Base-by-base conservation (phyloP, 768 basidiomycete genomes). In the Lactifluus piperatus region DNA sequence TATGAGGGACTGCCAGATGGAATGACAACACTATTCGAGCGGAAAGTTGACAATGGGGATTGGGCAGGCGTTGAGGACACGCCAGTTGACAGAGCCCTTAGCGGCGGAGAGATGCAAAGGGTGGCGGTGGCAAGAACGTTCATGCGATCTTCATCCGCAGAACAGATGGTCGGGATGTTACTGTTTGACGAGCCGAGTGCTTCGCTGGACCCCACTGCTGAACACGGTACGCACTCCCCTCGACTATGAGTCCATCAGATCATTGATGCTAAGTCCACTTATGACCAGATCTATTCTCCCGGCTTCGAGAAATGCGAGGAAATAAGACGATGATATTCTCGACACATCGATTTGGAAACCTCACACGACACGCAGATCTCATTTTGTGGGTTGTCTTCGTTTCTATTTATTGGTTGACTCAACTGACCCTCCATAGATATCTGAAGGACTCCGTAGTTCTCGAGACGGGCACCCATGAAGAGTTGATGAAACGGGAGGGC, bases 321-420 rank as follows among this genome's bases (percentile, higher is more conserved):
- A n/a, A n/a, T n/a, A n/a, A n/a, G n/a, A n/a, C n/a, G n/a, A n/a
- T n/a, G n/a, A n/a, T 90, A 27, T 89, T 89, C 68, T 89, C 87
- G 1, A 85, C 85, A 0, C 89, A 86, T 70, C 75, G 84, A 0
- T 79, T 76, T 65, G 87, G 86, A 10, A 86, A 83, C 60, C 73
- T 88, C 11, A 89, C 86, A 0, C 75, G 85, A 6, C 78, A 86
- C 64, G 86, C 59, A 14, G 59, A 60, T 51, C 14, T 60, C 29
- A 60, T 60, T n/a, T 56, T 60, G 59, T 60, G 11, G 2, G 59
- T 60, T 13, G 20, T 14, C 5, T 18, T 36, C 39, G 32, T 5
- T 50, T 49, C 27, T 18, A 16, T 20, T 55, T 54, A n/a, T 39
- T 29, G 4, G 14, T 29, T 4, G 14, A 26, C 29, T 29, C 8